These are phyloP conservation scores for Kwoniella bestiolae DNA, from an alignment of 768 basidiomycete genomes.

Conservation along the genomic window DNA sequence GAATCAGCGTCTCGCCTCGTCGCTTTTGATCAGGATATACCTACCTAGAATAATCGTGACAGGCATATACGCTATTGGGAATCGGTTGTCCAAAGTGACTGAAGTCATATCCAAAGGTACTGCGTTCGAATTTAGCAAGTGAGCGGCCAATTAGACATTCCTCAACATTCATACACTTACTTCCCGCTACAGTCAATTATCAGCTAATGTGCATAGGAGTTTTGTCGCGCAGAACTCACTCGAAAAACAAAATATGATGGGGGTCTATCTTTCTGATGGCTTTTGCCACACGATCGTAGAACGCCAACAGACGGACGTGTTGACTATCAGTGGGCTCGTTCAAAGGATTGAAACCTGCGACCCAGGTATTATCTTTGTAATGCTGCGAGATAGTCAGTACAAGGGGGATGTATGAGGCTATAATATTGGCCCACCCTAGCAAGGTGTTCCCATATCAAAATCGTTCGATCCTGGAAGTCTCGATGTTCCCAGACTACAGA, in stretches of 20 bases:
- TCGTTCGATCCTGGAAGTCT: slow-evolving; percentile 76
- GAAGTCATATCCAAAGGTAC: slow-evolving; percentile 66
- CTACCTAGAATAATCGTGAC: slow-evolving; percentile 70
- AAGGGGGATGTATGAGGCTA: too few relatives aligned
- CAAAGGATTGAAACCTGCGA: slow-evolving; percentile 81
- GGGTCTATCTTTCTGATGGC: slow-evolving; percentile 74
- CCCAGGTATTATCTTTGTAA: slow-evolving; percentile 76
- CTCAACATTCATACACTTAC: too few relatives aligned
- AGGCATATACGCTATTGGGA: slow-evolving; percentile 74
- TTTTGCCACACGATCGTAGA: slow-evolving; percentile 70
- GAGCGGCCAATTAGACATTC: too few relatives aligned
- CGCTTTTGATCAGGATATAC: slow-evolving; percentile 3
- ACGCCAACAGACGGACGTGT: slow-evolving; percentile 67
- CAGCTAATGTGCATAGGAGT: too few relatives aligned
- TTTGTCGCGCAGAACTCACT: too few relatives aligned
- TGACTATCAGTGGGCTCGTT: slow-evolving; percentile 79
- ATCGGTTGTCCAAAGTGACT: slow-evolving; percentile 63
- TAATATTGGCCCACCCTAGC: slow-evolving; percentile 62
- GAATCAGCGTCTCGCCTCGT: too few relatives aligned
- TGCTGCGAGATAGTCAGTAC: slow-evolving; percentile 54
- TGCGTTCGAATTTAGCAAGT: too few relatives aligned
- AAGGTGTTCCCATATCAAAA: slow-evolving; percentile 78
- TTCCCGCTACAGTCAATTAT: too few relatives aligned
- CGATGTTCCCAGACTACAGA: slow-evolving; percentile 73
- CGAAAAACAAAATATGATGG: slow-evolving; percentile 75